Percentiles rank a stretch among this genome's conserved stretches.
phyloP scores from a whole-genome alignment of 352 stramenopile genomes.

The Aphanomyces cochlioides region DNA sequence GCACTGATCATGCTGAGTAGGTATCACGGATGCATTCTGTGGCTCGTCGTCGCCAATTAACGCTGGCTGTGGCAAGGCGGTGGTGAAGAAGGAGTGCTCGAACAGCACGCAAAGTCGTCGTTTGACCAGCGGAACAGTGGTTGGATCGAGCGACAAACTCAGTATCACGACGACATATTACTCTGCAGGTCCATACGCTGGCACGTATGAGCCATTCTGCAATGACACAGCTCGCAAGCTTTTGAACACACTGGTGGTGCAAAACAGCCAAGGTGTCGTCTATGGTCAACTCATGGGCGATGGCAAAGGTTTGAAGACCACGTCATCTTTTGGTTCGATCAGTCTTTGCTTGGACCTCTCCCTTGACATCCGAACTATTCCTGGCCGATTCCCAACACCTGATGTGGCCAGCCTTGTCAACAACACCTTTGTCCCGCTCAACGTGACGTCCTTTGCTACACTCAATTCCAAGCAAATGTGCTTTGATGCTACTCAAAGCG shows the following conservation, averaged over 20 bases:
- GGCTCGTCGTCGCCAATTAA: slow-evolving; percentile 6
- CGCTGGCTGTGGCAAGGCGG: slow-evolving; percentile 8
- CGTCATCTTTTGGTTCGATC: slow-evolving; percentile 16
- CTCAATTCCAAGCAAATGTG: slow-evolving; percentile 14
- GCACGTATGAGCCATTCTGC: slow-evolving; percentile 13
- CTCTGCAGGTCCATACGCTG: slow-evolving; percentile 13
- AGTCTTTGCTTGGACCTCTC: slow-evolving; percentile 20
- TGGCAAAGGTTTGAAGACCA: slow-evolving; percentile 1
- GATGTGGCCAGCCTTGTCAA: slow-evolving; percentile 10
- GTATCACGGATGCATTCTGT: slow-evolving; percentile 19
- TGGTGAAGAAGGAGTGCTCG: slow-evolving; percentile 13
- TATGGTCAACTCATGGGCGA: slow-evolving; percentile 24
- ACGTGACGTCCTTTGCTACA: neutral
- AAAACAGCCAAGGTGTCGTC: slow-evolving; percentile 2
- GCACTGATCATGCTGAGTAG: neutral
- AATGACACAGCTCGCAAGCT: neutral
- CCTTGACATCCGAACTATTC: slow-evolving; percentile 1
- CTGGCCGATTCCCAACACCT: neutral
- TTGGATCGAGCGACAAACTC: slow-evolving; percentile 6
- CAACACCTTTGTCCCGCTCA: slow-evolving; percentile 2
- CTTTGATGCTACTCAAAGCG: slow-evolving; percentile 11
- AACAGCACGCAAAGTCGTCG: neutral
- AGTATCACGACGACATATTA: slow-evolving; percentile 23
- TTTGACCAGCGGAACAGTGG: neutral
- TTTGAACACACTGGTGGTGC: slow-evolving; percentile 17